Evolutionary conservation across 2,329 filamentous ascomycete genomes (phyloP).

Genomic region (Geoglossum cookeanum): DNA sequence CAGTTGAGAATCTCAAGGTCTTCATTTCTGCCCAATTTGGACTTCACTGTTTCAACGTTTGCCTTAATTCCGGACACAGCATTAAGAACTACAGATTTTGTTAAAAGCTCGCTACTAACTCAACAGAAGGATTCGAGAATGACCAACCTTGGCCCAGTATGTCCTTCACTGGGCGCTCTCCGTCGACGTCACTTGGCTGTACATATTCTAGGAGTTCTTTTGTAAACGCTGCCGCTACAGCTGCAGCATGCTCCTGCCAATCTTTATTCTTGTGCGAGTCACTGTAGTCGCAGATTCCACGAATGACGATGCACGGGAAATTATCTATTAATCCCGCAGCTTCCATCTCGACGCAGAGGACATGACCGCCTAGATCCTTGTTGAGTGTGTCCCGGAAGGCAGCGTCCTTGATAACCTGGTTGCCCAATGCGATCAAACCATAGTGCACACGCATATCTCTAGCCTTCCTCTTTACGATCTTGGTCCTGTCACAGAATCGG

Average conservation of each 20-base stretch:
- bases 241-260: conserved; percentile 12
- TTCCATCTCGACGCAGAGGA: conserved; percentile 8
- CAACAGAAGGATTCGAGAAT: too few species aligned
- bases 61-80: too few species aligned
- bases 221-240: conserved; percentile 10
- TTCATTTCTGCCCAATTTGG: too few species aligned
- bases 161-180: conserved; percentile 2
- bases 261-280: conserved; percentile 6
- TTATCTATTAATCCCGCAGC: too few species aligned
- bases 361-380: conserved; percentile 4
- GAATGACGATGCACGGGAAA: conserved; percentile 1
- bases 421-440: conserved; percentile 14
- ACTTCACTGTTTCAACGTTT: too few species aligned
- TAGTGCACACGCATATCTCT: conserved; percentile 12
- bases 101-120: too few species aligned
- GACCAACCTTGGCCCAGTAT: not conserved
- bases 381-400: conserved; percentile 9
- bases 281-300: conserved; percentile 13
- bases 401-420: conserved; percentile 13
- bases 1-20: not conserved
- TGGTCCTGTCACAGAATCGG: conserved; percentile 9
- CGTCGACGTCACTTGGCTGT: conserved; percentile 1
- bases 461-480: conserved; percentile 8
- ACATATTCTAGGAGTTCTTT: conserved; percentile 9
- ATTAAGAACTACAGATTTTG: too few species aligned